These are phyloP conservation scores for Ophiosphaerella korrae DNA, from an alignment of 2,329 filamentous ascomycete genomes.

Conservation along the genomic window DNA sequence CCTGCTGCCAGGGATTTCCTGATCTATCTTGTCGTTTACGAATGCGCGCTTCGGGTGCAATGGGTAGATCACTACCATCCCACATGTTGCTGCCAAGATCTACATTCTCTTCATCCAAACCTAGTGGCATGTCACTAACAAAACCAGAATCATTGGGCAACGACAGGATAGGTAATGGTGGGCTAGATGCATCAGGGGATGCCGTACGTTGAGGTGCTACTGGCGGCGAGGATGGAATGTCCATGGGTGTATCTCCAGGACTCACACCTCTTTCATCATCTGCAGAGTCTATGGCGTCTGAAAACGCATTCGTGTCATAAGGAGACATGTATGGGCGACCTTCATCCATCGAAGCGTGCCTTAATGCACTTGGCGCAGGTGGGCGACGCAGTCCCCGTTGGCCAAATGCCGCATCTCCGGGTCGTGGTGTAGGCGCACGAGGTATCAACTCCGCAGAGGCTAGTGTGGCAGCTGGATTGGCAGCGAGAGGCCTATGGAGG, in stretches of 20 bases:
- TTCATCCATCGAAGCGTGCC: constrained; percentile 65
- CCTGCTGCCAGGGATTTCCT: constrained; percentile 34
- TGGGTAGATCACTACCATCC: constrained; percentile 27
- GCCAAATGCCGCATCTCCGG: constrained; percentile 51
- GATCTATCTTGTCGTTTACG: constrained; percentile 25
- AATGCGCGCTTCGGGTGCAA: constrained; percentile 13
- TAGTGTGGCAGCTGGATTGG: constrained; percentile 54
- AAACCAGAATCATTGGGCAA: constrained; percentile 74
- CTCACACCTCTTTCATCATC: constrained; percentile 56
- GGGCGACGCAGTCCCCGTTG: constrained; percentile 38
- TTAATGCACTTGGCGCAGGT: constrained; percentile 56
- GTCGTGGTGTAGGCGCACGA: constrained; percentile 77
- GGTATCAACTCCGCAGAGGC: constrained; percentile 72
- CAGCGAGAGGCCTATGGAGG: constrained; percentile 74
- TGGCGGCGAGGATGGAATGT: constrained; percentile 89
- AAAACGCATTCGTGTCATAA: constrained; percentile 42
- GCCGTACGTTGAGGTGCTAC: constrained; percentile 64
- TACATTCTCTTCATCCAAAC: constrained; percentile 67
- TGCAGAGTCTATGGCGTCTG: constrained; percentile 52
- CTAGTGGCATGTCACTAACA: constrained; percentile 78
- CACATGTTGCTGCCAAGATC: constrained; percentile 35
- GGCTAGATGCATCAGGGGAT: constrained; percentile 76
- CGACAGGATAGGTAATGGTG: constrained; percentile 65
- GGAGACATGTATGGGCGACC: constrained; percentile 38
- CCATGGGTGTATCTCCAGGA: constrained; percentile 68